phyloP scores from a whole-genome alignment of 2,329 filamentous ascomycete species.

The Trichoderma koningii region DNA sequence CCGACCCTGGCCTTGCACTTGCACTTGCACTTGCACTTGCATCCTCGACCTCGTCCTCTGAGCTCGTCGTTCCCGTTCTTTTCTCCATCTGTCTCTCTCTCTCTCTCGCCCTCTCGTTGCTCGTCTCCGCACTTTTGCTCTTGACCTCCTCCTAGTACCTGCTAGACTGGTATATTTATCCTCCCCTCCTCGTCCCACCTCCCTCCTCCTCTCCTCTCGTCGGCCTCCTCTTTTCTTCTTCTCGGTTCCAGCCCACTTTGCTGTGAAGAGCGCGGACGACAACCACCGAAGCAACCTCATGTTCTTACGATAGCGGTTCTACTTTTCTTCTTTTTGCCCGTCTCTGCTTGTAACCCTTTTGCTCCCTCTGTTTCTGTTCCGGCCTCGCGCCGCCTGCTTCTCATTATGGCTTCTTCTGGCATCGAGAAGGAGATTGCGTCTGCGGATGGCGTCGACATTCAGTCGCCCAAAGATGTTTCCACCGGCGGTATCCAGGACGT shows the following conservation, averaged over 20 bases:
- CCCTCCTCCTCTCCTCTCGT: conserved; percentile 2
- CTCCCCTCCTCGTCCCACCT: background rate
- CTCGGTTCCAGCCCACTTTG: background rate
- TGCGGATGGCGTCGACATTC: conserved; percentile 10
- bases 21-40: conserved; percentile 5
- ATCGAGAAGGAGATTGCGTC: conserved; percentile 10
- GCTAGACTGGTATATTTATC: conserved; percentile 11
- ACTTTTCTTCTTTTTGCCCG: background rate
- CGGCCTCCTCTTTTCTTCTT: background rate
- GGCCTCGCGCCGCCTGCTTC: background rate
- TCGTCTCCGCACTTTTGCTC: background rate
- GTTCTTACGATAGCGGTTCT: background rate
- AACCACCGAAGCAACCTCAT: background rate
- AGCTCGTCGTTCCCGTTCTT: too few species aligned
- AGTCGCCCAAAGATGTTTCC: conserved; percentile 11
- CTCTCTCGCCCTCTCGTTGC: too few species aligned
- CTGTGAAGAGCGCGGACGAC: conserved; percentile 7
- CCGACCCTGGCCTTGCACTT: conserved; percentile 15
- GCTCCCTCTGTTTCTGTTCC: background rate
- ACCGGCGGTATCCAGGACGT: conserved; percentile 1
- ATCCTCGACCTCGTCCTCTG: conserved; percentile 5
- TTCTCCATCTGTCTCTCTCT: too few species aligned
- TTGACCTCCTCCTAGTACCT: background rate
- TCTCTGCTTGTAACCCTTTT: background rate
- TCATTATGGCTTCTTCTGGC: conserved; percentile 10